Percentiles rank a stretch among this genome's conserved stretches.
These are phyloP conservation scores for Arabidopsis arenosa DNA, from an alignment of 345 rosid genomes.

Conservation along the genomic window DNA sequence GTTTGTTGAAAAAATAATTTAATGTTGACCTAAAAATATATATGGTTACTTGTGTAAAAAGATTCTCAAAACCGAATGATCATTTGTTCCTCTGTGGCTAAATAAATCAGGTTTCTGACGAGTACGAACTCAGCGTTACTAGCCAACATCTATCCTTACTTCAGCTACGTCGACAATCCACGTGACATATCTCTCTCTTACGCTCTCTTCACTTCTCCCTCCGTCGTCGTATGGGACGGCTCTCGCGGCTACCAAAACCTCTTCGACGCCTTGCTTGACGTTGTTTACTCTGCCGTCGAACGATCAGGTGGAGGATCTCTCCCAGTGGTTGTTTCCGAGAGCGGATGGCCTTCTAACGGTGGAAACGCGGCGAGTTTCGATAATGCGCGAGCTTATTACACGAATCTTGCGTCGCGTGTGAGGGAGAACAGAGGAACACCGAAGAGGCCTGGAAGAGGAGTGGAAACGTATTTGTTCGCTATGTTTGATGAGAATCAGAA, in stretches of 20 bases:
- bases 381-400: constrained; percentile 40
- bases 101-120: constrained; percentile 38
- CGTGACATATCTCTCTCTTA: constrained; percentile 44
- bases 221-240: constrained; percentile 45
- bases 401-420: constrained; percentile 38
- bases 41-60: too few relatives aligned
- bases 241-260: constrained; percentile 47
- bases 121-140: constrained; percentile 49
- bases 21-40: too few relatives aligned
- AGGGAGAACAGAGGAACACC: constrained; percentile 47
- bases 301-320: constrained; percentile 38
- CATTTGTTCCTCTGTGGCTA: not conserved
- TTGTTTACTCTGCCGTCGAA: constrained; percentile 36
- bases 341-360: constrained; percentile 48
- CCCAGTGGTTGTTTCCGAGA: constrained; percentile 43
- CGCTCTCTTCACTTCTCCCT: constrained; percentile 50
- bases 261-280: constrained; percentile 45
- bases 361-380: constrained; percentile 37
- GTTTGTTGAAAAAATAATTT: too few relatives aligned
- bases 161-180: constrained; percentile 39
- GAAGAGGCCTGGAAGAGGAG: constrained; percentile 43
- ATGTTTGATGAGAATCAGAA: constrained; percentile 50
- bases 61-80: not conserved
- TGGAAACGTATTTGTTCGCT: constrained; percentile 47
- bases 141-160: constrained; percentile 52